phyloP scores from a whole-genome alignment of 176 grass and related monocot genomes.

The Zea luxurians region DNA sequence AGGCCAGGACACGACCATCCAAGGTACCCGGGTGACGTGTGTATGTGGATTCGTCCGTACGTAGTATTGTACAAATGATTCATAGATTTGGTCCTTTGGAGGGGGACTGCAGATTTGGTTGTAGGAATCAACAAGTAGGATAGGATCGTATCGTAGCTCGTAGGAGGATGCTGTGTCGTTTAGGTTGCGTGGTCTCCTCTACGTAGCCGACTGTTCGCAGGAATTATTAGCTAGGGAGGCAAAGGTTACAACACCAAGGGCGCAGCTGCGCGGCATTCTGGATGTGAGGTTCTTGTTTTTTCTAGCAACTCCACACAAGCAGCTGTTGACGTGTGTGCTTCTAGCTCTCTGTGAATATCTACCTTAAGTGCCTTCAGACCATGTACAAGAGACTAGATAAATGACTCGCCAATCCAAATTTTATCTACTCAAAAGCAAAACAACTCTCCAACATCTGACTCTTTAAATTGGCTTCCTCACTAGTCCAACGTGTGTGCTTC shows the following conservation, averaged over 20 bases:
- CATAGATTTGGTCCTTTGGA: neutral
- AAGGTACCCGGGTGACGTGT: conserved; percentile 40
- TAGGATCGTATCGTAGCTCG: too few relatives aligned
- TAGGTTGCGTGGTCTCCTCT: neutral
- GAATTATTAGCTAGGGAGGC: neutral
- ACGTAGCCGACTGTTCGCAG: neutral
- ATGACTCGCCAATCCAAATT: too few relatives aligned
- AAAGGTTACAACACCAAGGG: neutral
- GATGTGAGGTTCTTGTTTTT: neutral
- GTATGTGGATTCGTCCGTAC: neutral
- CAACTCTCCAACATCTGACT: too few relatives aligned
- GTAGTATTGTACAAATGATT: neutral
- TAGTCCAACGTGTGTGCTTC: neutral
- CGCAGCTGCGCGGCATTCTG: neutral
- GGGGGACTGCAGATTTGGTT: neutral
- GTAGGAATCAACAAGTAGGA: neutral
- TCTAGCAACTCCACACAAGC: neutral
- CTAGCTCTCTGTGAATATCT: neutral
- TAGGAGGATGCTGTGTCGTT: neutral
- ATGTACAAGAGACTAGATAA: too few relatives aligned
- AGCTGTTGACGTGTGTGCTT: neutral
- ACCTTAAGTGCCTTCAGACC: neutral
- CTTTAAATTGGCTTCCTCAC: too few relatives aligned
- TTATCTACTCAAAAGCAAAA: too few relatives aligned
- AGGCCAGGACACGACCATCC: conserved; percentile 53